Base-by-base conservation (phyloP, 768 basidiomycete species). In the Lentinula guzmanii region DNA sequence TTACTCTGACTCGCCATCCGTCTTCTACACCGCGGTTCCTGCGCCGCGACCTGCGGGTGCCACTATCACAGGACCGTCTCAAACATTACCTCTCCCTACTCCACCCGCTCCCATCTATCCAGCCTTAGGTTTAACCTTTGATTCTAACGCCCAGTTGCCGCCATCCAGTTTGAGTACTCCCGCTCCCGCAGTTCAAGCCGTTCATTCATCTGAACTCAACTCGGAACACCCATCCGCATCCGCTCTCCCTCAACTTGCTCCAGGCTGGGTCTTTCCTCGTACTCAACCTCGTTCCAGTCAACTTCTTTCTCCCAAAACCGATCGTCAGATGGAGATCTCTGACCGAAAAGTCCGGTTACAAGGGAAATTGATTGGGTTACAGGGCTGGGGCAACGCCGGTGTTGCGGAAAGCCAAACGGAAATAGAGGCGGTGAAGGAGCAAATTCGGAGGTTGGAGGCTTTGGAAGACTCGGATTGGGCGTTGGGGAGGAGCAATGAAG, bases 391-490 rank as follows among this genome's bases (percentile, higher is more conserved):
- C 21, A 59, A 59, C 31, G 3, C 11, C 3, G 4, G 11, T 9
- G 46, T 33, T 21, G 46, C 58, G 18, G 45, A 59, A 28, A 33
- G 45, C 9, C 37, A 56, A 18, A 18, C n/a, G 7, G 34, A 59
- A 45, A 59, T 59, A n/a, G 24, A 9, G n/a, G 42, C 33, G 33
- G 15, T 59, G 10, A 59, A 50, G 18, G 58, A 59, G 13, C 43
- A 59, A 24, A 48, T 59, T 31, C 31, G 48, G 5, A 31, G 33
- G 1, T 35, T 59, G 48, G 58, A 59, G 10, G 9, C 21, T 33
- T n/a, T 59, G 15, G 58, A 59, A n/a, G 35, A 48, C n/a, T 59
- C 58, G 7, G 45, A 46, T n/a, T 59, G 58, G 58, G 58, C 58
- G 10, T 48, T 59, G 46, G 58, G 58, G 16, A 59, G 10, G 35